A percentile compares a stretch with the other conserved stretches of the same genome.
These are phyloP conservation scores for Lachancea sp. DNA, from an alignment of 805 yeast genomes.

Conservation along the genomic window DNA sequence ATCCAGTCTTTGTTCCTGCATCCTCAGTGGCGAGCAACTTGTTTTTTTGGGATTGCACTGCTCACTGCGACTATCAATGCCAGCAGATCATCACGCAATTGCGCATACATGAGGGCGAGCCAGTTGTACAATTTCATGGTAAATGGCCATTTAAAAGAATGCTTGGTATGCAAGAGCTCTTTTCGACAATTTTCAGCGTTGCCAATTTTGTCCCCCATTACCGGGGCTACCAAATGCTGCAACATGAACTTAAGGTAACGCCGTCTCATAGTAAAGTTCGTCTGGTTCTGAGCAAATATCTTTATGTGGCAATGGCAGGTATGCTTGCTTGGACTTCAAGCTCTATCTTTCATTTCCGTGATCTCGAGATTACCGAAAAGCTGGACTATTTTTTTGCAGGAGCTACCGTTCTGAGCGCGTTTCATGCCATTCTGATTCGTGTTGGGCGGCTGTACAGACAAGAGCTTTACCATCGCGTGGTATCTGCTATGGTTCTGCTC, in stretches of 20 bases:
- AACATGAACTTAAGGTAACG: conserved; percentile 10
- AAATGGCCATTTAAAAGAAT: conserved; percentile 91
- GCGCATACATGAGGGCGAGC: conserved; percentile 42
- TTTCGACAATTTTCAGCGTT: conserved; percentile 72
- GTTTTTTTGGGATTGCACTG: conserved; percentile 66
- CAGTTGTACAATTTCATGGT: conserved; percentile 83
- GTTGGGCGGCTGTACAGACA: conserved; percentile 50
- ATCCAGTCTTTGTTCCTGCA: conserved; percentile 23
- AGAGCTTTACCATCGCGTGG: conserved; percentile 29
- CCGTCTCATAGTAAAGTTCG: conserved; percentile 5
- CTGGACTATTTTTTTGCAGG: conserved; percentile 93
- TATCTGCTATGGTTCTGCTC: conserved; percentile 38
- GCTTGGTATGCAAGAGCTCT: conserved; percentile 79
- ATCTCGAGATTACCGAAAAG: conserved; percentile 69
- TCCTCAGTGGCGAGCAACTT: conserved; percentile 36
- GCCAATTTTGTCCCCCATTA: conserved; percentile 63
- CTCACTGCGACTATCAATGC: conserved; percentile 90
- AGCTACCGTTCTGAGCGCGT: conserved; percentile 72
- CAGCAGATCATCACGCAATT: conserved; percentile 66
- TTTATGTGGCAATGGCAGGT: conserved; percentile 49
- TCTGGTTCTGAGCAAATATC: conserved; percentile 21
- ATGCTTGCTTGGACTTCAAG: conserved; percentile 87
- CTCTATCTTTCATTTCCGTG: conserved; percentile 83
- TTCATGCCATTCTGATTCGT: conserved; percentile 61
- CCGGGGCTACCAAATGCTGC: conserved; percentile 36